A percentile compares a stretch with the other conserved stretches of the same genome.
Conservation (phyloP, 2,329 filamentous ascomycete genomes). For the Aspergillus sp. region DNA sequence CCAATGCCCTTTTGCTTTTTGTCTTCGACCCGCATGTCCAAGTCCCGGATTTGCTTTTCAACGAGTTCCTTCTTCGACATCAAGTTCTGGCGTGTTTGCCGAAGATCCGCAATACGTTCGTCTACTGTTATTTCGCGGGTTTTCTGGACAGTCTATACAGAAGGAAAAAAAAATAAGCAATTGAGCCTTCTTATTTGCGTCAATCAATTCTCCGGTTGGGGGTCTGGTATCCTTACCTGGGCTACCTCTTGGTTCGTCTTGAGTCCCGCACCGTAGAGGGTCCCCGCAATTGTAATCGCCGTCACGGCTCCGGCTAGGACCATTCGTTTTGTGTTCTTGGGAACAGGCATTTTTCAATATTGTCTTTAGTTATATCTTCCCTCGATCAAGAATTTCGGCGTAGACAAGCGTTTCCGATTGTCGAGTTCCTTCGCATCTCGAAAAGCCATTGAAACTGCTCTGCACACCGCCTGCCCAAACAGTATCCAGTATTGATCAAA, state of each 20-base stretch:
- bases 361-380: background rate
- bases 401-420: background rate
- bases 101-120: conserved; percentile 51
- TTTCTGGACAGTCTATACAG: conserved; percentile 38
- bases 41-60: conserved; percentile 51
- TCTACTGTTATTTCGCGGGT: conserved; percentile 45
- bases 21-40: conserved; percentile 38
- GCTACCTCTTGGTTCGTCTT: conserved; percentile 48
- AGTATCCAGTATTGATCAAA: conserved; percentile 13
- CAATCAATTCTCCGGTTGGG: background rate
- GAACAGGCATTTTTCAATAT: conserved; percentile 18
- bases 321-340: conserved; percentile 41
- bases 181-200: background rate
- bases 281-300: conserved; percentile 51
- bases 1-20: conserved; percentile 30
- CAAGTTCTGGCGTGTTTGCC: conserved; percentile 44
- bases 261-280: conserved; percentile 54
- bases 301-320: conserved; percentile 51
- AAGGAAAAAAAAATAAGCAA: background rate
- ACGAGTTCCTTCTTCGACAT: conserved; percentile 47
- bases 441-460: conserved; percentile 6
- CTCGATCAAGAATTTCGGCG: background rate
- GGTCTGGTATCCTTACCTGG: conserved; percentile 35
- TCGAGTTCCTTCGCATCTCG: background rate
- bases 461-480: conserved; percentile 19